Percentiles rank a stretch among this genome's conserved stretches.
These are phyloP conservation scores for Candida awuae DNA, from an alignment of 805 yeast species.

Conservation along the genomic window DNA sequence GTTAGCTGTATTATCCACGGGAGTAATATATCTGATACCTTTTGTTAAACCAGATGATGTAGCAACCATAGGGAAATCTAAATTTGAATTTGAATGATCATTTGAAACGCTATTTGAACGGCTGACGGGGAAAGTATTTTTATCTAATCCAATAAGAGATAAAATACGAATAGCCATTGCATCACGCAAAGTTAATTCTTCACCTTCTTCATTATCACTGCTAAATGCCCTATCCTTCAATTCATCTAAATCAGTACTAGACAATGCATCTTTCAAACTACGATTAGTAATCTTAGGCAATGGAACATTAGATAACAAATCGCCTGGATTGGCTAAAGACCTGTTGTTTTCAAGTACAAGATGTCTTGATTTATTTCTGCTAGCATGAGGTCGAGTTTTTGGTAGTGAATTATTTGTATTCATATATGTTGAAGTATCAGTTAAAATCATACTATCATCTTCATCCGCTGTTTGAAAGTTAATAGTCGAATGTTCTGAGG, in stretches of 20 bases:
- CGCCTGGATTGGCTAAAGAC: slow-evolving; percentile 70
- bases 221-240: slow-evolving; percentile 36
- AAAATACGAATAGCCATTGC: slow-evolving; percentile 70
- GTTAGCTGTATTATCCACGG: slow-evolving; percentile 2
- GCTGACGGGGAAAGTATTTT: slow-evolving; percentile 16
- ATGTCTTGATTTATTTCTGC: slow-evolving; percentile 31
- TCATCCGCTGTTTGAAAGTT: slow-evolving; percentile 19
- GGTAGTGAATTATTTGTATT: neutral
- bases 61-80: slow-evolving; percentile 16
- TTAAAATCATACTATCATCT: slow-evolving; percentile 17
- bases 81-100: slow-evolving; percentile 6
- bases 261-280: slow-evolving; percentile 2
- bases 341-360: slow-evolving; percentile 44
- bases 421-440: slow-evolving; percentile 1
- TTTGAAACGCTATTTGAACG: slow-evolving; percentile 1
- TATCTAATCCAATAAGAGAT: slow-evolving; percentile 54
- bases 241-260: slow-evolving; percentile 18
- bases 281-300: slow-evolving; percentile 24
- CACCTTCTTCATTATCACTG: slow-evolving; percentile 57
- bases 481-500: neutral
- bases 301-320: slow-evolving; percentile 74
- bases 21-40: slow-evolving; percentile 10
- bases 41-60: slow-evolving; percentile 16
- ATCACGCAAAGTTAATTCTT: slow-evolving; percentile 52
- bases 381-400: slow-evolving; percentile 1